Evolutionary conservation across 75 land plant species (phyloP), one percentile per base, ranked within the genome.

Genomic region (Sequoia sempervirens): DNA sequence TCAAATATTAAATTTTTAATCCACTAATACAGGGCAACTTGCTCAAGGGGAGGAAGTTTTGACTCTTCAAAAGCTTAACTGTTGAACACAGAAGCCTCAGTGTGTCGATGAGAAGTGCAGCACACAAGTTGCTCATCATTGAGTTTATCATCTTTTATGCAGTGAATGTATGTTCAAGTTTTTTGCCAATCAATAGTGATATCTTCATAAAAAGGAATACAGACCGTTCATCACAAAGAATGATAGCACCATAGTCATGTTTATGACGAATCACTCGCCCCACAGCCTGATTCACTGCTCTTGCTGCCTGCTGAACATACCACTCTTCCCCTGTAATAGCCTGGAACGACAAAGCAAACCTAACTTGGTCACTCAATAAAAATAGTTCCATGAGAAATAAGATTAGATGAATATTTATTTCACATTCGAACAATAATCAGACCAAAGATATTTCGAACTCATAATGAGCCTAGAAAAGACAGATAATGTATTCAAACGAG

Each of bases 271-370:
- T 98, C 15, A 98, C 99, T 82, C 99, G 96, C 2, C 99, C 99
- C 82, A 98, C 92, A 75, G 99, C 96, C 87, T 98, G 99, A 86
- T 98, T 98, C 53, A 96, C 99, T 86, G 99, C 99, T 53, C 99
- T 81, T 61, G 93, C 89, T 73, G 98, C 99, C 88, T 98, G 98
- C 82, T 96, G 99, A 80, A 85, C 90, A 86, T 98, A 98, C 99
- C 99, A 98, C 23, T 94, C 97, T 81, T 98, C 99, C 73, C 99
- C 99, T 80, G 92, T 91, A 28, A 98, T 74, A 66, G 69, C 83
- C 94, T 94, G 89, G 18, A 86, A 85, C n/a, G 13, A 64, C 17
- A 32, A 15, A 56, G 14, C 75, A 64, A 68, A 61, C 30, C 78
- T 38, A 40, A 45, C 82, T 23, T 81, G 82, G 61, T 61, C 79